These are phyloP conservation scores for Cyclocybe cylindracea DNA, from an alignment of 768 basidiomycete genomes.

Conservation along the genomic window DNA sequence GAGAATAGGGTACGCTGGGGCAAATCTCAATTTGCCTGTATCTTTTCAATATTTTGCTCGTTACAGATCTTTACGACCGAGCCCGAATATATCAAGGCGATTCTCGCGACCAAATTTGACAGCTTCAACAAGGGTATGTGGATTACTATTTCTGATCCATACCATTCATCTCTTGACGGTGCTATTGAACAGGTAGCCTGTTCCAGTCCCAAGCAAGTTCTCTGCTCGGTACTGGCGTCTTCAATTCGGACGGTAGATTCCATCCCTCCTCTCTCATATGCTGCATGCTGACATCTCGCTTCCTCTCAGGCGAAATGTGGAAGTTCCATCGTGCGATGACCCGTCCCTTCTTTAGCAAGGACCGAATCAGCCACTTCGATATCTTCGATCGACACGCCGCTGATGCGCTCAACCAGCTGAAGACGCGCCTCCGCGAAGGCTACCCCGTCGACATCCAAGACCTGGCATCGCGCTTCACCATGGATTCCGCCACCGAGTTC, in stretches of 20 bases:
- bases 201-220: slow-evolving; percentile 18
- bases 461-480: slow-evolving; percentile 54
- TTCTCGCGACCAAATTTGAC: slow-evolving; percentile 40
- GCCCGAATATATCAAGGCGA: slow-evolving; percentile 50
- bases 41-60: background rate
- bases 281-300: background rate
- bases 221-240: slow-evolving; percentile 58
- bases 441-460: slow-evolving; percentile 63
- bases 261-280: background rate
- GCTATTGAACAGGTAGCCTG: slow-evolving; percentile 10
- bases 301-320: slow-evolving; percentile 51
- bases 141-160: background rate
- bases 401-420: slow-evolving; percentile 45
- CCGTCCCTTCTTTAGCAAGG: slow-evolving; percentile 60
- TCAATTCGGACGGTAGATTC: slow-evolving; percentile 53
- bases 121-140: slow-evolving; percentile 32
- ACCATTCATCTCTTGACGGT: background rate
- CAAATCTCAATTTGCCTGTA: background rate
- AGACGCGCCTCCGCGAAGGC: slow-evolving; percentile 42
- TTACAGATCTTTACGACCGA: slow-evolving; percentile 45
- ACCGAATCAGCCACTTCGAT: slow-evolving; percentile 55
- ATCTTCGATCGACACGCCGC: slow-evolving; percentile 53
- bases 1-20: slow-evolving; percentile 33
- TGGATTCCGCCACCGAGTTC: slow-evolving; percentile 61
- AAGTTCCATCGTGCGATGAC: slow-evolving; percentile 66